Base-by-base conservation (phyloP, 2,329 filamentous ascomycete species). In the Ophiostoma australiae region DNA sequence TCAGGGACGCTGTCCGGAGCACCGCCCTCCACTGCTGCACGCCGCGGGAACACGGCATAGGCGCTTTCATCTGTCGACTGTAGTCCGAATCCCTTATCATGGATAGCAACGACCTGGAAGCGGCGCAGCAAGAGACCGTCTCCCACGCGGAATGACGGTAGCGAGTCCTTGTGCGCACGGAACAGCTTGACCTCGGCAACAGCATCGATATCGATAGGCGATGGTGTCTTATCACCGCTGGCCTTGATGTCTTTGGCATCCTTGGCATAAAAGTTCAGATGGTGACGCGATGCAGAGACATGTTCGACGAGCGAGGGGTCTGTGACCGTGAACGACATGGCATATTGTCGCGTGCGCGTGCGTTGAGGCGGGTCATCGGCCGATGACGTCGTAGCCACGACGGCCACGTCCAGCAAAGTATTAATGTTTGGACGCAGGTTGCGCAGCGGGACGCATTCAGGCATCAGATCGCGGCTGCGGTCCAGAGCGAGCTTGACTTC, bases 111-210 rank as follows among this genome's bases (percentile, higher is more conserved):
- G 17, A 88, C 84, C 37, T 82, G 81, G 73, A 90, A 86, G 67
- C 83, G 81, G 33, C 85, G 83, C 55, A 90, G 82, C 41, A 90
- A 80, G 41, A 90, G 81, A 1, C 86, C 82, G 75, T 90, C 87
- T 6, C 88, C 88, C 4, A 80, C 79, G 55, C 82, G 81, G 11
- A 89, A 82, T 3, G 82, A 76, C 1, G 88, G 88, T 65, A 90
- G 79, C 2, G 84, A 83, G 7, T 85, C 81, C 75, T 84, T 84
- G 76, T 90, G 86, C 13, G 86, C 84, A 17, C 87, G 83, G 78
- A 85, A 88, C 20, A 90, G 78, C 74, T 86, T 83, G 35, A 87
- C 86, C 75, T 88, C 83, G 15, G 80, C 80, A 1, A 88, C 83
- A 17, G 78, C 77, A 11, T 79, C 78, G 1, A 86, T 84, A 3